A percentile compares a stretch with the other conserved stretches of the same genome.
These are phyloP conservation scores for Chlorella sp. DNA, from an alignment of 139 green algal species.

Conservation along the genomic window DNA sequence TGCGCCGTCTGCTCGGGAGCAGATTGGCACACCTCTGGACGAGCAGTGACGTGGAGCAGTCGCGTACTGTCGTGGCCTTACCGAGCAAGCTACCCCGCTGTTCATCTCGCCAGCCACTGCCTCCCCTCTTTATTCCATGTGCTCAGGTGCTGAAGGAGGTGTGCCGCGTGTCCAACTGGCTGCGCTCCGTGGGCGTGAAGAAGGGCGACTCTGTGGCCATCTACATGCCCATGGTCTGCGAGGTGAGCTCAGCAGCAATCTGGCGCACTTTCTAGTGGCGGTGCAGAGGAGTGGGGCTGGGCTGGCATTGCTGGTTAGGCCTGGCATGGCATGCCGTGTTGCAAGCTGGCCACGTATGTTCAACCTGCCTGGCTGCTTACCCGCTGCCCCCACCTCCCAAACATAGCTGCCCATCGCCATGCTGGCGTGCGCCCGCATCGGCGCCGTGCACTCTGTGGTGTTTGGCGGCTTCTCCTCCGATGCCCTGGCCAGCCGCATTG, in stretches of 20 bases:
- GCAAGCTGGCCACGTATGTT: not conserved
- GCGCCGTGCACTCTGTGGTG: conserved; percentile 95
- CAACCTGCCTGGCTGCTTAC: too few species aligned
- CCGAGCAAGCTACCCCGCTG: too few species aligned
- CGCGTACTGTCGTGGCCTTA: too few species aligned
- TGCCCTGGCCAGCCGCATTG: conserved; percentile 74
- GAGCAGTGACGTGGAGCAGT: too few species aligned
- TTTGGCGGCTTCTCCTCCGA: conserved; percentile 97
- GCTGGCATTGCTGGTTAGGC: too few species aligned
- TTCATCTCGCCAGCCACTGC: too few species aligned
- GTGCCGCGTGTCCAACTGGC: conserved; percentile 80
- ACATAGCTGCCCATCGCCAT: conserved; percentile 30
- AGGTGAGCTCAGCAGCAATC: not conserved
- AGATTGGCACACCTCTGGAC: too few species aligned
- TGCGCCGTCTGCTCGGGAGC: not conserved
- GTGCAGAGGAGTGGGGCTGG: too few species aligned
- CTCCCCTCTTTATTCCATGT: too few species aligned
- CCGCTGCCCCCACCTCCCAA: too few species aligned
- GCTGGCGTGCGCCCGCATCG: conserved; percentile 94
- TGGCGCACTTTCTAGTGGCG: not conserved
- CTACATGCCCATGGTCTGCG: conserved; percentile 79
- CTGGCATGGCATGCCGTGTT: not conserved
- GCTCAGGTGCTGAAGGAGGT: conserved; percentile 60
- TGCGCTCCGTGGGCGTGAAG: conserved; percentile 80
- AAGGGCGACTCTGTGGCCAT: conserved; percentile 90